Evolutionary conservation across 2,329 filamentous ascomycete genomes (phyloP), one percentile per base, ranked within the genome.

Genomic region (Helminthosporium solani): DNA sequence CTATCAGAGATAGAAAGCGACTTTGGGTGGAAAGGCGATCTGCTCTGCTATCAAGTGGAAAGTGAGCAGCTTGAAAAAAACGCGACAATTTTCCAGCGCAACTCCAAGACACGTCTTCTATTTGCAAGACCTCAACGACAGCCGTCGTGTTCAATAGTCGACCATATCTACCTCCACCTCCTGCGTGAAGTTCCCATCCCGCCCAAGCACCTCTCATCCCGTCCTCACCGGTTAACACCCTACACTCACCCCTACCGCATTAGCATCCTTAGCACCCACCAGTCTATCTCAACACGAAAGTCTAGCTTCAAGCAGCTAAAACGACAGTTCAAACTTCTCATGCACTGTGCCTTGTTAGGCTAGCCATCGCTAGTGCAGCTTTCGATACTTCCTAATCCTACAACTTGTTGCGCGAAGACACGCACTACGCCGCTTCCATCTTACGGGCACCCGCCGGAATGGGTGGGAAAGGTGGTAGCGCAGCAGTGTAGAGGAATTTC

Each of bases 361-460:
- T 44, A 44, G 41, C 31, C 33, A 25, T 12, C 23, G n/a, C 41
- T 44, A 44, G 41, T 37, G 41, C 41, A 37, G 41, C 27, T 3
- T 44, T 44, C 41, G 14, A 44, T 33, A 44, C 41, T 44, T 44
- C 41, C 41, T 31, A 44, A 44, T 20, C 18, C 41, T 33, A 33
- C 41, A 44, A 20, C 19, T 44, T 44, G 21, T 21, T 9, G 39
- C 27, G 5, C n/a, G 15, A 25, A 25, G 23, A 25, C 23, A 25
- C 27, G 15, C 7, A 18, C 38, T 33, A 40, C 27, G 31, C 40
- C 31, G 40, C 21, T 30, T n/a, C 19, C 18, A 35, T 25, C 28
- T 21, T 39, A 39, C n/a, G 19, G 19, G 19, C n/a, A 27, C 21
- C 19, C 27, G 27, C 27, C 19, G 15, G 37, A 12, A 11, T 30